Conservation (phyloP, 169 alveolate genomes). For the Plasmodium billcollinsi region DNA sequence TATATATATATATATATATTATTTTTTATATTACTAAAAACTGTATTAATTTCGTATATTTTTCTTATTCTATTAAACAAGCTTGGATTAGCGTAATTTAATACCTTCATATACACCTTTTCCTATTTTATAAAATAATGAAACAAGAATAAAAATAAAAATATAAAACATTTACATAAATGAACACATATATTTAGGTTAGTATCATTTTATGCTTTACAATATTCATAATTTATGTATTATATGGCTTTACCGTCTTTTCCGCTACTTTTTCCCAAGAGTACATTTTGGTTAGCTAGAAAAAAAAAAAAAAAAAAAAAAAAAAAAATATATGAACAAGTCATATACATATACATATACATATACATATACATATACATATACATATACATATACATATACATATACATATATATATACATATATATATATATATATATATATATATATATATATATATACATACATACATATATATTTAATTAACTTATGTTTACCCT, state of each 20-base stretch:
- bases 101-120: slow-evolving; percentile 63
- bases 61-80: slow-evolving; percentile 37
- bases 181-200: neutral
- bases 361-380: neutral
- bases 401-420: too few relatives aligned
- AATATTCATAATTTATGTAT: neutral
- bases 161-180: neutral
- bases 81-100: slow-evolving; percentile 36
- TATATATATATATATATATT: neutral
- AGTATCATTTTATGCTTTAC: neutral
- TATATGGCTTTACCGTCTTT: slow-evolving; percentile 34
- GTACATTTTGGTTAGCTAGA: slow-evolving; percentile 81
- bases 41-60: slow-evolving; percentile 47
- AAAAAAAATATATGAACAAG: slow-evolving; percentile 1
- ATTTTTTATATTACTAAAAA: slow-evolving; percentile 68
- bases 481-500: slow-evolving; percentile 31
- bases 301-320: slow-evolving; percentile 13
- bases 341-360: too few relatives aligned
- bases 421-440: too few relatives aligned
- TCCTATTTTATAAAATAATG: slow-evolving; percentile 18
- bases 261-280: slow-evolving; percentile 85
- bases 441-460: too few relatives aligned
- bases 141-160: slow-evolving; percentile 1
- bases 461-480: too few relatives aligned
- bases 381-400: neutral